Base-by-base conservation (phyloP, 257 asterid species). In the Coffea eugenioides region DNA sequence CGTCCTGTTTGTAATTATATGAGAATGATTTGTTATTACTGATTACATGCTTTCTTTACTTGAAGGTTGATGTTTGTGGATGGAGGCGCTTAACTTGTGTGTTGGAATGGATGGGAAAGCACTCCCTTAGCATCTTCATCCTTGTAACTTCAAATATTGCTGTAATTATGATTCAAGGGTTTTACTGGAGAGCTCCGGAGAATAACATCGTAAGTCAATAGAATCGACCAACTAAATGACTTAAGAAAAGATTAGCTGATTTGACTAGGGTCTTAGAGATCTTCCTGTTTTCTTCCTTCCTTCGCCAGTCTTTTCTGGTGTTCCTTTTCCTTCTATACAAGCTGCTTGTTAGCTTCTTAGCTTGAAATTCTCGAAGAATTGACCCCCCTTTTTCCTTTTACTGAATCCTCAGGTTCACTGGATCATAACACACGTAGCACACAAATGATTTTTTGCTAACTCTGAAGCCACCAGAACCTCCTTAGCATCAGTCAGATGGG, bases 61-160 rank as follows among this genome's bases (percentile, higher is more conserved):
- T 57, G 83, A 94, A 81, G 97, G 92, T 92, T 69, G 98, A 94
- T 80, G 92, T 92, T 36, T 91, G 84, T 59, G 90, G 93, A 14
- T 91, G 97, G 98, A 88, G 92, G 83, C 71, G 87, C 54, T 69
- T 71, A 81, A 82, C 92, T 34, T 90, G 31, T 68, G 81, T 74
- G 51, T 62, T 90, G 48, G 97, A 89, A 83, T 88, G 94, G 97
- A 90, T 92, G 83, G 98, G 98, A 69, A 94, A 92, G 83, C 95
- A 91, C 79, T 83, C 98, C 16, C 89, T 94, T 34, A 76, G 86
- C 73, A 85, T 92, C 43, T 94, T 92, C 76, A 73, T 94, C 71
- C 92, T 92, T 75, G 69, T 92, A 64, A 85, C 97, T 31, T 94
- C 98, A 13, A 91, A 91, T 86, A 83, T 94, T 41, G 73, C 91